Percentiles rank a stretch among this genome's conserved stretches.
Conservation (phyloP, 2,329 filamentous ascomycete species). For the Didymella arachidicola region DNA sequence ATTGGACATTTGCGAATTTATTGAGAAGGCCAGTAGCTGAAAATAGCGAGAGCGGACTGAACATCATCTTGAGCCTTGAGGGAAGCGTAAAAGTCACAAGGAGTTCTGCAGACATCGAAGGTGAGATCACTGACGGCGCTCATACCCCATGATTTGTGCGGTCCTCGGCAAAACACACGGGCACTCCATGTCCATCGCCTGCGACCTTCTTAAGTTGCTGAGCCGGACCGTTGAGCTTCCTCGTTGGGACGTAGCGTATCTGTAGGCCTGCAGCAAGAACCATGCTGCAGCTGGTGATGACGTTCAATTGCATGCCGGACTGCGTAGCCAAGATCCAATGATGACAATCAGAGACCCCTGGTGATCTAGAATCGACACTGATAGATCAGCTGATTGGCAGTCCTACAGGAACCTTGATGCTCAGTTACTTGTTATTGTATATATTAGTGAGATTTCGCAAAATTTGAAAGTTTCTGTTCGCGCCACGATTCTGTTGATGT, state of each 20-base stretch:
- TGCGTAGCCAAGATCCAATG: slow-evolving; percentile 29
- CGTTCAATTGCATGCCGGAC: slow-evolving; percentile 22
- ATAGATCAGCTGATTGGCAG: neutral
- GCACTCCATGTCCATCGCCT: slow-evolving; percentile 9
- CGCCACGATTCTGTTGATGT: no score
- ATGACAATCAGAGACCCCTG: no score
- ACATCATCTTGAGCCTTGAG: slow-evolving; percentile 23
- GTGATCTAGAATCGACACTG: no score
- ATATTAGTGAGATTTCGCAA: no score
- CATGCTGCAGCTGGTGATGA: slow-evolving; percentile 26
- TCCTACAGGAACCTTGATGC: no score
- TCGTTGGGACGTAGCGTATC: slow-evolving; percentile 30
- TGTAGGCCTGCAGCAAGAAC: slow-evolving; percentile 21
- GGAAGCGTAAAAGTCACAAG: neutral
- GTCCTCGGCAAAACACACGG: neutral
- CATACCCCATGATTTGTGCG: slow-evolving; percentile 4
- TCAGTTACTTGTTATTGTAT: no score
- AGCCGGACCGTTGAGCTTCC: slow-evolving; percentile 32
- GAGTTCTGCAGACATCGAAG: no score
- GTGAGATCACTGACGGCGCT: neutral
- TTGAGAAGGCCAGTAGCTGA: slow-evolving; percentile 26
- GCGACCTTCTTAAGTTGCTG: neutral
- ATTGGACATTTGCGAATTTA: slow-evolving; percentile 41
- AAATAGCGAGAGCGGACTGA: slow-evolving; percentile 19
- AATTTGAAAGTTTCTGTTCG: no score